A percentile compares a stretch with the other conserved stretches of the same genome.
Evolutionary conservation across 2,329 filamentous ascomycete species (phyloP).

Genomic region (Neoascochyta sp.): DNA sequence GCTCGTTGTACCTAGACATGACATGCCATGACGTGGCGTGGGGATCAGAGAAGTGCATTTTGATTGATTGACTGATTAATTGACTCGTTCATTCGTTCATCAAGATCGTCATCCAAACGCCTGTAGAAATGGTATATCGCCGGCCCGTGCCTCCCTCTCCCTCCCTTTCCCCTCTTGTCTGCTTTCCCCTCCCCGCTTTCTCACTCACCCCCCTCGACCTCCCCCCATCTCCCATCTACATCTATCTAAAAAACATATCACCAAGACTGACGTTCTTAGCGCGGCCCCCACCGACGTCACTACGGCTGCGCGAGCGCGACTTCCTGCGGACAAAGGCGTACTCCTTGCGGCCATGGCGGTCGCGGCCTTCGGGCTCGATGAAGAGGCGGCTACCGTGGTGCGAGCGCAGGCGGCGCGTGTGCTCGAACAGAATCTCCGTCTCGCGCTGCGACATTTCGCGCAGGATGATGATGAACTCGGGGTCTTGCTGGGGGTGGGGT

Average conservation of each 20-base stretch:
- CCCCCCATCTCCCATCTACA: too few relatives aligned
- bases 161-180: too few relatives aligned
- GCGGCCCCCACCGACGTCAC: slow-evolving; percentile 27
- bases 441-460: slow-evolving; percentile 48
- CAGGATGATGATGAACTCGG: slow-evolving; percentile 49
- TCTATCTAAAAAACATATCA: slow-evolving; percentile 30
- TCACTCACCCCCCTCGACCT: too few relatives aligned
- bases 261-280: slow-evolving; percentile 32
- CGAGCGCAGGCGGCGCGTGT: slow-evolving; percentile 45
- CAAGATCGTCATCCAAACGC: too few relatives aligned
- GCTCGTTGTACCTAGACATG: too few relatives aligned
- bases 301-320: slow-evolving; percentile 28
- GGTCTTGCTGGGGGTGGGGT: slow-evolving; percentile 25
- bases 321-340: slow-evolving; percentile 46
- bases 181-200: too few relatives aligned
- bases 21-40: too few relatives aligned
- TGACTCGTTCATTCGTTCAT: too few relatives aligned
- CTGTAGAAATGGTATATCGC: too few relatives aligned
- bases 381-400: slow-evolving; percentile 33
- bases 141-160: too few relatives aligned
- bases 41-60: too few relatives aligned
- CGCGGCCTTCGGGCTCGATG: slow-evolving; percentile 41
- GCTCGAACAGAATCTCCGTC: slow-evolving; percentile 50
- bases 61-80: too few relatives aligned
- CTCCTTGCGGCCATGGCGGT: slow-evolving; percentile 38